Conservation (phyloP, 179 eudicot species). For the Spergularia azorica region DNA sequence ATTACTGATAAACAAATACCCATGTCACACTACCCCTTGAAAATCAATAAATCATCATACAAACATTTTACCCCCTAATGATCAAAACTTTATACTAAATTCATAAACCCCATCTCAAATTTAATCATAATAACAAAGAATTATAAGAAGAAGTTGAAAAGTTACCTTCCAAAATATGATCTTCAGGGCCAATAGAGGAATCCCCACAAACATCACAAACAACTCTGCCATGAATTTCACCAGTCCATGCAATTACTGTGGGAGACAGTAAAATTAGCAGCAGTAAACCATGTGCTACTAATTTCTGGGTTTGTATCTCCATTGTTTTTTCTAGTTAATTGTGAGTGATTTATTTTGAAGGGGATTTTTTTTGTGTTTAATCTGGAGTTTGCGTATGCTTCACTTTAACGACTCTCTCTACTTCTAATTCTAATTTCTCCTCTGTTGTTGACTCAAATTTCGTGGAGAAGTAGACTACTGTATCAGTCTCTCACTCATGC, state of each 20-base stretch:
- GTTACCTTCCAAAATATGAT: conserved; percentile 74
- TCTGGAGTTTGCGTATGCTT: not conserved
- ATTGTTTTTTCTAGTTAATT: not conserved
- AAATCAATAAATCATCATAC: not conserved
- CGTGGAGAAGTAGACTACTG: too few relatives aligned
- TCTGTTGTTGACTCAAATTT: too few relatives aligned
- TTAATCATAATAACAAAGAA: not conserved
- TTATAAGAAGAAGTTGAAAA: conserved; percentile 5
- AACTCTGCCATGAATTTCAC: conserved; percentile 90
- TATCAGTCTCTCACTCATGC: too few relatives aligned
- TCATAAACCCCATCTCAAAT: not conserved
- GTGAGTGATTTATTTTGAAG: not conserved
- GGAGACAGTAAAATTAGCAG: conserved; percentile 19
- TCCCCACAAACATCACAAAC: conserved; percentile 96
- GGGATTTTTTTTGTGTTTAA: not conserved
- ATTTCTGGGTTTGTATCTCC: conserved; percentile 23
- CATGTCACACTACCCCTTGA: not conserved
- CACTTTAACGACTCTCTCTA: too few relatives aligned
- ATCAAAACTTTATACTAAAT: conserved; percentile 13
- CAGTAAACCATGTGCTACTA: not conserved
- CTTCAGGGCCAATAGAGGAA: conserved; percentile 93
- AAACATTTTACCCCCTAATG: not conserved
- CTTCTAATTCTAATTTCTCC: not conserved
- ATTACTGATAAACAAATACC: conserved; percentile 15
- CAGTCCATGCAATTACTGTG: conserved; percentile 69